Evolutionary conservation across 495 filamentous ascomycete genomes (phyloP), one percentile per base, ranked within the genome.

Genomic region (Penicillium paradoxum): DNA sequence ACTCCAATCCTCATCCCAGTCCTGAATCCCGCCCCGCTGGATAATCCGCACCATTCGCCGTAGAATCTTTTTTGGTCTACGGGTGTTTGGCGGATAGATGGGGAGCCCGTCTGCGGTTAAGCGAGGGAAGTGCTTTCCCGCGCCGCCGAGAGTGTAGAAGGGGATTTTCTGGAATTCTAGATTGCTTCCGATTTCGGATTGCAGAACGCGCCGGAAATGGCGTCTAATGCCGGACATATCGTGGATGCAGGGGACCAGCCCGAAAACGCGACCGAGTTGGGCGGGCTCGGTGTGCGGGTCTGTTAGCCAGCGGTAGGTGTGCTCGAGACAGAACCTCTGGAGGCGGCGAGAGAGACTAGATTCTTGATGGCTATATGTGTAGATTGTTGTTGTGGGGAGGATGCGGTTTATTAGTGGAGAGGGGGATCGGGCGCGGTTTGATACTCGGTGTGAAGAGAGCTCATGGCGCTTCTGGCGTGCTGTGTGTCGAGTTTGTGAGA

Each of bases 311-410:
- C 70, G 65, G 50, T 82, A 78, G 6, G 77, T 86, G 36, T 74
- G 69, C 66, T 95, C 89, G 13, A 85, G 58, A 6, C 81, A 74
- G 46, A 77, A 78, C 9, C 90, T 78, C 18, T 89, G 86, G 21
- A 93, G 73, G 11, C 83, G 76, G 0, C 88, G 81, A 15, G 83
- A 82, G 54, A 95, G 88, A n/a, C 79, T 79, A 13, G 73, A 71
- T 67, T 93, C 90, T 21, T 83, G 75, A 38, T 82, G 56, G 32
- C 60, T 63, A 49, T 68, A 72, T 36, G 67, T 70, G 49, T 67
- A 67, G 49, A 60, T 59, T 13, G 55, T 63, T 32, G 56, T 49
- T 48, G 51, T 56, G 10, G 58, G 58, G 50, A 65, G 62, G 30
- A 65, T 55, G 11, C 63, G 63, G 37, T 63, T 65, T 18, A 63